Conservation (phyloP, 2,329 filamentous ascomycete genomes). For the Aureobasidium leucospermi region DNA sequence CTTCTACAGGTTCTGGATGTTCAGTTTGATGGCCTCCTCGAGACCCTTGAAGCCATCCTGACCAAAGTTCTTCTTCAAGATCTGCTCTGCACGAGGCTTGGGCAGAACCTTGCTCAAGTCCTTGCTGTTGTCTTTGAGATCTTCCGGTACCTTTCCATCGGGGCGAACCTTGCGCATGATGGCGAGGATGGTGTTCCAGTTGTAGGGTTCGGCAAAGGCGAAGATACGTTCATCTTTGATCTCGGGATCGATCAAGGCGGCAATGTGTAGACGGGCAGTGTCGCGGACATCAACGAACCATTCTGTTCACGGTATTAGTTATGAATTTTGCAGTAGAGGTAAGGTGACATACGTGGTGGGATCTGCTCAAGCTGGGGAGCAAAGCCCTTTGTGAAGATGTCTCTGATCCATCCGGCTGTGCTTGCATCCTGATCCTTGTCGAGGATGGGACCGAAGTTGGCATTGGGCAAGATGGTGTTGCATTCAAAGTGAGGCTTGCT, state of each 20-base stretch:
- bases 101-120: slow-evolving; percentile 12
- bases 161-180: slow-evolving; percentile 31
- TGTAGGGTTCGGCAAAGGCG: slow-evolving; percentile 39
- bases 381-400: slow-evolving; percentile 8
- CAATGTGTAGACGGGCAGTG: slow-evolving; percentile 42
- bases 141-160: slow-evolving; percentile 27
- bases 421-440: slow-evolving; percentile 12
- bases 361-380: not conserved
- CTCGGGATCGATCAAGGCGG: slow-evolving; percentile 37
- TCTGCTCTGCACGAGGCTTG: slow-evolving; percentile 20
- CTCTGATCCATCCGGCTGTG: slow-evolving; percentile 14
- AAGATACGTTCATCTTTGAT: slow-evolving; percentile 45
- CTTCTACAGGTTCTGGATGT: slow-evolving; percentile 11
- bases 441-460: slow-evolving; percentile 16
- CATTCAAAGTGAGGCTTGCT: slow-evolving; percentile 38
- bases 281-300: slow-evolving; percentile 41
- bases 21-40: slow-evolving; percentile 21
- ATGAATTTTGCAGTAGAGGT: not conserved
- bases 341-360: slow-evolving; percentile 2
- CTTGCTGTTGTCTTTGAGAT: slow-evolving; percentile 22
- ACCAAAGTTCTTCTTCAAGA: slow-evolving; percentile 24
- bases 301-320: slow-evolving; percentile 14
- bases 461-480: slow-evolving; percentile 30
- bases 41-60: slow-evolving; percentile 23
- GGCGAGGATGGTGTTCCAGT: slow-evolving; percentile 35